phyloP scores from a whole-genome alignment of 1,284 basidiomycete genomes.

The Stereum hirsutum region DNA sequence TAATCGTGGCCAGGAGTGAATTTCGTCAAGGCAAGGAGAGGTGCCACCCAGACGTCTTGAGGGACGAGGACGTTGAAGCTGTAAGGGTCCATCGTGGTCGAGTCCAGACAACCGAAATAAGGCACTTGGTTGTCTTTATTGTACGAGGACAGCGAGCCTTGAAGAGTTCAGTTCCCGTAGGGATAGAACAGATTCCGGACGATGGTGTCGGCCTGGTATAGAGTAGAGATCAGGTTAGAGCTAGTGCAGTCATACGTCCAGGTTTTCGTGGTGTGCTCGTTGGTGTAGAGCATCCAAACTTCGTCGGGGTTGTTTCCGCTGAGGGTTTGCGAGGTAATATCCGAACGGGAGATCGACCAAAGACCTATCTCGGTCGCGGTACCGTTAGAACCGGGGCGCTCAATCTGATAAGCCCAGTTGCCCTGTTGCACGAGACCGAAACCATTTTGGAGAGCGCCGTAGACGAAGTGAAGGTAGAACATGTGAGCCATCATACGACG shows the following conservation, averaged over 20 bases:
- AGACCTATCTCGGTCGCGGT: slow-evolving; percentile 80
- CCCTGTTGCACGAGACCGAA: slow-evolving; percentile 71
- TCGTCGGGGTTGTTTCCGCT: slow-evolving; percentile 51
- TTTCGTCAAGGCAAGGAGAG: slow-evolving; percentile 65
- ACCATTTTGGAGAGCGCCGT: slow-evolving; percentile 76
- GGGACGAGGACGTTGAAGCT: slow-evolving; percentile 82
- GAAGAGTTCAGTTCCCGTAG: slow-evolving; percentile 67
- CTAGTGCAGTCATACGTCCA: slow-evolving; percentile 55
- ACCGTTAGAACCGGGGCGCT: slow-evolving; percentile 74
- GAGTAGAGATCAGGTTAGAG: slow-evolving; percentile 66
- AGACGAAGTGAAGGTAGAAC: slow-evolving; percentile 57
- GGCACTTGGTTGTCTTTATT: slow-evolving; percentile 46
- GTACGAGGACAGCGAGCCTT: slow-evolving; percentile 54
- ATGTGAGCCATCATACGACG: slow-evolving; percentile 71
- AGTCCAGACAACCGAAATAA: slow-evolving; percentile 64
- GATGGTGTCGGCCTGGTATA: slow-evolving; percentile 48
- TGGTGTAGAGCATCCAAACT: slow-evolving; percentile 78
- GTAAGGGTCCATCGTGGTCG: slow-evolving; percentile 61
- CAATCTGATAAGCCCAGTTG: slow-evolving; percentile 73
- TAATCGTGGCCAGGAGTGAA: slow-evolving; percentile 83
- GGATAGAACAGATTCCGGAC: slow-evolving; percentile 78
- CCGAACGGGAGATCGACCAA: slow-evolving; percentile 73
- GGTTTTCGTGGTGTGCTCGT: slow-evolving; percentile 66
- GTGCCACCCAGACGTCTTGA: slow-evolving; percentile 50
- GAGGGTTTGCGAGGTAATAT: slow-evolving; percentile 52